Evolutionary conservation across 352 stramenopile species (phyloP).

Genomic region (Globisporangium cylindrosporum): DNA sequence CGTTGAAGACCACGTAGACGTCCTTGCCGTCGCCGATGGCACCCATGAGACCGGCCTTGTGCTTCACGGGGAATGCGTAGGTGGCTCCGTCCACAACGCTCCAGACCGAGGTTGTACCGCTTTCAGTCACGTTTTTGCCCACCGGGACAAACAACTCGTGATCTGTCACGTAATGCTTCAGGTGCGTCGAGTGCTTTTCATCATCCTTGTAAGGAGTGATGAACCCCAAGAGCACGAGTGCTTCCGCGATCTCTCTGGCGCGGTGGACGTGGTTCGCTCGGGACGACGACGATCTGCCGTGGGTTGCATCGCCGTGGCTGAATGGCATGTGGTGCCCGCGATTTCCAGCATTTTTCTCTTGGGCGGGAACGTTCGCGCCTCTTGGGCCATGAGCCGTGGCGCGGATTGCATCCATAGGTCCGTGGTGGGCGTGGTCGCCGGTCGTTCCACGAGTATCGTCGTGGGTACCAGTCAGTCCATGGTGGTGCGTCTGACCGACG

Average conservation of each 20-base stretch:
- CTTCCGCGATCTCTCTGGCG: slow-evolving; percentile 7
- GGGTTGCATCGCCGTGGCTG: no score
- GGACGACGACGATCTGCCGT: no score
- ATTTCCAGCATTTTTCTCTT: no score
- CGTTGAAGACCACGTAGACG: slow-evolving; percentile 10
- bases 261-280: neutral
- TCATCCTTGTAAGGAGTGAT: slow-evolving; percentile 5
- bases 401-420: no score
- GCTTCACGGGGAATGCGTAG: neutral
- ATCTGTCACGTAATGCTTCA: slow-evolving; percentile 1
- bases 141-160: slow-evolving; percentile 5
- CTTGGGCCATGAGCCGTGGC: no score
- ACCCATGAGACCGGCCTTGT: neutral
- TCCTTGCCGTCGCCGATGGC: slow-evolving; percentile 1
- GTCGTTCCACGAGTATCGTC: no score
- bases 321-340: no score
- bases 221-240: slow-evolving; percentile 11
- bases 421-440: no score
- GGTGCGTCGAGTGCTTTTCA: no score
- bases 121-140: neutral
- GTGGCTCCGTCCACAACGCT: slow-evolving; percentile 6
- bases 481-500: no score
- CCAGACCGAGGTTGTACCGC: slow-evolving; percentile 5
- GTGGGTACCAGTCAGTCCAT: no score
- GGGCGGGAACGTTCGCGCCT: no score